Evolutionary conservation across 78 protist species (phyloP).

Genomic region (Diacronema lutheri): DNA sequence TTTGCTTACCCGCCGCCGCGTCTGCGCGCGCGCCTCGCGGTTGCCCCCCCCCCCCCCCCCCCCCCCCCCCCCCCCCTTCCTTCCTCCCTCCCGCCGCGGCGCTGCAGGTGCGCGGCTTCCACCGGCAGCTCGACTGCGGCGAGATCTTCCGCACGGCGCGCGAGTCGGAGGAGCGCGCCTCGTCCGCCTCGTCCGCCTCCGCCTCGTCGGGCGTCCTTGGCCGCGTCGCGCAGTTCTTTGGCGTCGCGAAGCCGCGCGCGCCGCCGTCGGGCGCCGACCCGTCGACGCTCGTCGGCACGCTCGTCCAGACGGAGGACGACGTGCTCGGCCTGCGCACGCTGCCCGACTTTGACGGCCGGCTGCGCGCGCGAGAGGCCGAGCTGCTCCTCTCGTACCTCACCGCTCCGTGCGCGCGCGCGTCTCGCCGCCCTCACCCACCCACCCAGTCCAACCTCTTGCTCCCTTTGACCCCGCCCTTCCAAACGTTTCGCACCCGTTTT

Average conservation of each 20-base stretch:
- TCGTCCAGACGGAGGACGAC: slow-evolving; percentile 52
- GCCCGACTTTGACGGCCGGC: slow-evolving; percentile 47
- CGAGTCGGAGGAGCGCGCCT: not conserved
- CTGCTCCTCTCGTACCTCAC: slow-evolving; percentile 65
- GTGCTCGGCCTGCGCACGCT: slow-evolving; percentile 40
- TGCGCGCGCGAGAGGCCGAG: slow-evolving; percentile 41
- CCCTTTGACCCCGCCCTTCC: no score
- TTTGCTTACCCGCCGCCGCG: no score
- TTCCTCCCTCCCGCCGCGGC: no score
- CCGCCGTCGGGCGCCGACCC: slow-evolving; percentile 36
- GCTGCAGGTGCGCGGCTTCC: slow-evolving; percentile 12
- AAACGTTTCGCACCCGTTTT: no score
- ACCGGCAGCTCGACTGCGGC: not conserved
- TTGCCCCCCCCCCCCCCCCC: no score
- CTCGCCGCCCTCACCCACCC: no score
- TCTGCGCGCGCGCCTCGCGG: no score
- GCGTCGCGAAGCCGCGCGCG: slow-evolving; percentile 20
- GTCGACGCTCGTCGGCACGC: slow-evolving; percentile 3
- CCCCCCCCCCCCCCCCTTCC: no score
- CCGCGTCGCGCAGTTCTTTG: not conserved
- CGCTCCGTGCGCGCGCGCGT: slow-evolving; percentile 54
- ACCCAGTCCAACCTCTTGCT: no score
- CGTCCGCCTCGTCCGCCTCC: no score
- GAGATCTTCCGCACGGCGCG: no score
- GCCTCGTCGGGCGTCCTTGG: not conserved